phyloP scores from a whole-genome alignment of 225 moss, liverwort and hornwort genomes.

The Neckera pumila region DNA sequence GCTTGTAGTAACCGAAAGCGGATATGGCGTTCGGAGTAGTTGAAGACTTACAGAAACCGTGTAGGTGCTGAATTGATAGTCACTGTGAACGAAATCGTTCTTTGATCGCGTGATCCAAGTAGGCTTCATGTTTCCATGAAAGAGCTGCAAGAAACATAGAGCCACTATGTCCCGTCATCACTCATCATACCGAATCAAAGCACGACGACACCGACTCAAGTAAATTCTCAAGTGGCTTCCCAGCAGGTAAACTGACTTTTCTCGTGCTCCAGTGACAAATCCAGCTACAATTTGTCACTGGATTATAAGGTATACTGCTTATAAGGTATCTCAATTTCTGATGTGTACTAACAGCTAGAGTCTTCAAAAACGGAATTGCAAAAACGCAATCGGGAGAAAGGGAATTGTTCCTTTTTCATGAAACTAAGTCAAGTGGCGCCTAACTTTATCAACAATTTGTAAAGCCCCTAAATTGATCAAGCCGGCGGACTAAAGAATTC shows the following conservation, averaged over 20 bases:
- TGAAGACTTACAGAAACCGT: background rate
- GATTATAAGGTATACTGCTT: too few relatives aligned
- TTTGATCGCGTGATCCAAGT: slow-evolving; percentile 10
- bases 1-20: background rate
- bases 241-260: background rate
- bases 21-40: background rate
- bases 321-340: background rate
- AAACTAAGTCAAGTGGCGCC: background rate
- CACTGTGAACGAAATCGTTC: background rate
- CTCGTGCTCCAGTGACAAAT: background rate
- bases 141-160: slow-evolving; percentile 3
- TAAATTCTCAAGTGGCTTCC: background rate
- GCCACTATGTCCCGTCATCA: background rate
- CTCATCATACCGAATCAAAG: background rate
- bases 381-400: background rate
- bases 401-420: background rate
- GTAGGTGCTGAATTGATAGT: background rate
- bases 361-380: background rate
- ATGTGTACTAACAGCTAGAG: background rate
- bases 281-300: background rate
- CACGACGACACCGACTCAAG: background rate
- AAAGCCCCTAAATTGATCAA: background rate
- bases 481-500: background rate
- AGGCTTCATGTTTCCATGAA: slow-evolving; percentile 7
- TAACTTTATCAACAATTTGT: background rate